Evolutionary conservation across 805 yeast species (phyloP).

Genomic region (Metschnikowia dekortorum): DNA sequence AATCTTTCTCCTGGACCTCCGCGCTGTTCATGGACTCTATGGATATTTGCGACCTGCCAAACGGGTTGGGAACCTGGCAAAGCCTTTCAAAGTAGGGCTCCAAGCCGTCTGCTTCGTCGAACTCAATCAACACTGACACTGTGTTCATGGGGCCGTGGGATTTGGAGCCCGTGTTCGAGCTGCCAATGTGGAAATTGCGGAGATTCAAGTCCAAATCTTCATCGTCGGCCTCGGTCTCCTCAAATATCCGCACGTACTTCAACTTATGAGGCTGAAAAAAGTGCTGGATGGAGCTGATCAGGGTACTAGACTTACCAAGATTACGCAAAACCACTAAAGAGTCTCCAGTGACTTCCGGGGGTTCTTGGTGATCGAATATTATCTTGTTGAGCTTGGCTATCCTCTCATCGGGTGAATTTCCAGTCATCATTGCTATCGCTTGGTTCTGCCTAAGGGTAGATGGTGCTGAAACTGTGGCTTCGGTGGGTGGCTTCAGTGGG

Average conservation of each 20-base stretch:
- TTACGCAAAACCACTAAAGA: not conserved
- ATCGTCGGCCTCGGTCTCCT: not conserved
- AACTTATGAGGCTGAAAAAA: conserved; percentile 1
- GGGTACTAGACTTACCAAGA: conserved; percentile 1
- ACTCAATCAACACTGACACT: conserved; percentile 1
- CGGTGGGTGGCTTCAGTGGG: too few species aligned
- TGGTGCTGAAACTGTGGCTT: too few species aligned
- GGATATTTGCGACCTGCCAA: not conserved
- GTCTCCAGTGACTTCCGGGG: not conserved
- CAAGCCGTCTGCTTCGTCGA: not conserved
- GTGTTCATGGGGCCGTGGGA: not conserved
- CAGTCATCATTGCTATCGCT: not conserved
- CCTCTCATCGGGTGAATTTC: not conserved
- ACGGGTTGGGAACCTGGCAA: not conserved
- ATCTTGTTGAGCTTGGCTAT: not conserved
- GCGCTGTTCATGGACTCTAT: not conserved
- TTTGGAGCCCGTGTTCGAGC: not conserved
- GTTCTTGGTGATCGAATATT: not conserved
- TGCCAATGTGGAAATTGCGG: not conserved
- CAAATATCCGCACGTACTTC: not conserved
- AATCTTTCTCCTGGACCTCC: not conserved
- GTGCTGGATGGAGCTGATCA: conserved; percentile 1
- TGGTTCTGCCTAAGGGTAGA: too few species aligned
- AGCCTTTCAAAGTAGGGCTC: conserved; percentile 1
- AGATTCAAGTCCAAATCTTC: not conserved